Evolutionary conservation across 805 yeast species (phyloP).

Genomic region (Metschnikowia anglica): DNA sequence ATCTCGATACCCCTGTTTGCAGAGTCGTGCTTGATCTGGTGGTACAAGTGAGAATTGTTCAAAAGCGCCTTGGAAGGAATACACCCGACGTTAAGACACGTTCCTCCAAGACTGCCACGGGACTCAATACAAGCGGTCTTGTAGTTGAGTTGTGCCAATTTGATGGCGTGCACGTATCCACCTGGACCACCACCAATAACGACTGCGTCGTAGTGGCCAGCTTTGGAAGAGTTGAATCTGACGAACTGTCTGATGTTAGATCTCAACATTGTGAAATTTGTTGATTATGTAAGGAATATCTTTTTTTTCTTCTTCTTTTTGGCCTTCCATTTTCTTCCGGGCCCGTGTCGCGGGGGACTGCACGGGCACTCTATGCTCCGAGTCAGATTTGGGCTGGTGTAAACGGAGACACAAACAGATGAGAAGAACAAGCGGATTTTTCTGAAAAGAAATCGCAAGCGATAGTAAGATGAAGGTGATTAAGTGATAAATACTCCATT

Average conservation of each 20-base stretch:
- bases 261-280: conserved; percentile 21
- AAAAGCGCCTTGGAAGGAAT: conserved; percentile 95
- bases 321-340: conserved; percentile 11
- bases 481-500: too few relatives aligned
- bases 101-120: conserved; percentile 96
- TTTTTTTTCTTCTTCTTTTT: neutral
- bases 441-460: too few relatives aligned
- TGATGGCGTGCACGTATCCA: conserved; percentile 98
- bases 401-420: neutral
- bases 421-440: neutral
- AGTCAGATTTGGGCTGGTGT: neutral
- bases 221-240: conserved; percentile 44
- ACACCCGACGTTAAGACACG: conserved; percentile 98
- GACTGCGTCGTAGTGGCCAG: conserved; percentile 77
- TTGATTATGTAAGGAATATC: neutral
- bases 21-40: conserved; percentile 83
- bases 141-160: conserved; percentile 93
- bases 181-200: conserved; percentile 99
- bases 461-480: too few relatives aligned
- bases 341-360: conserved; percentile 10
- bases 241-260: conserved; percentile 33
- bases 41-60: conserved; percentile 92
- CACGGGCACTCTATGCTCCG: conserved; percentile 15
- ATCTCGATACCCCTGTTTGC: conserved; percentile 88
- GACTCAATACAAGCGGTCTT: conserved; percentile 96